Percentiles rank a stretch among this genome's conserved stretches.
Conservation (phyloP, 2,329 filamentous ascomycete species). For the Neofusicoccum ribis region DNA sequence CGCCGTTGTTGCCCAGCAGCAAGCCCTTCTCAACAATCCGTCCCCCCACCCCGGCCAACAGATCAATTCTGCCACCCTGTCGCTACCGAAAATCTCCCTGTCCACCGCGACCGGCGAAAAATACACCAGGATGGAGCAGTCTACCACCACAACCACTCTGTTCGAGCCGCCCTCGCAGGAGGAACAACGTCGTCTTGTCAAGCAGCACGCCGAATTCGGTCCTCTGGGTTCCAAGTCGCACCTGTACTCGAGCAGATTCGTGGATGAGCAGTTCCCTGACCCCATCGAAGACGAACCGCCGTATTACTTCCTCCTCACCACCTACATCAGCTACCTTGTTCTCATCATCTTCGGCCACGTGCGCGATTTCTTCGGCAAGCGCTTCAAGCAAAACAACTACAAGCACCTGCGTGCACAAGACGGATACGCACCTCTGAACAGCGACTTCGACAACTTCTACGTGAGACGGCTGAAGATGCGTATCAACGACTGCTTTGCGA, state of each 20-base stretch:
- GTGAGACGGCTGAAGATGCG: slow-evolving; percentile 87
- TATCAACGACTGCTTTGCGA: slow-evolving; percentile 94
- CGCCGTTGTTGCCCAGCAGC: slow-evolving; percentile 60
- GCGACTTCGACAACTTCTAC: slow-evolving; percentile 99
- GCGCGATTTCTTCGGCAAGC: slow-evolving; percentile 96
- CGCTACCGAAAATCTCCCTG: slow-evolving; percentile 86
- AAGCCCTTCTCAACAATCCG: slow-evolving; percentile 62
- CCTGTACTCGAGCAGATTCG: slow-evolving; percentile 84
- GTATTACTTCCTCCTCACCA: slow-evolving; percentile 95
- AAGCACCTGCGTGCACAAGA: slow-evolving; percentile 78
- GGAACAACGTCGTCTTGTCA: slow-evolving; percentile 73
- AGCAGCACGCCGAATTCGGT: slow-evolving; percentile 86
- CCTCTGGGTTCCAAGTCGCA: slow-evolving; percentile 79
- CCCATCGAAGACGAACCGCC: slow-evolving; percentile 93
- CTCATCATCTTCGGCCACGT: slow-evolving; percentile 95
- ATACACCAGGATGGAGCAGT: slow-evolving; percentile 63
- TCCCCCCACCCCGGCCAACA: slow-evolving; percentile 55
- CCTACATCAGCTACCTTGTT: slow-evolving; percentile 96
- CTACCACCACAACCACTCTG: slow-evolving; percentile 53
- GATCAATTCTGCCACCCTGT: slow-evolving; percentile 71
- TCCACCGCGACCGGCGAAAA: slow-evolving; percentile 81
- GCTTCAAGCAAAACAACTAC: slow-evolving; percentile 86
- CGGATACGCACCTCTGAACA: slow-evolving; percentile 93
- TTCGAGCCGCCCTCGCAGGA: slow-evolving; percentile 86
- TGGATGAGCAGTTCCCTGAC: slow-evolving; percentile 74